Percentiles rank a stretch among this genome's conserved stretches.
Conservation (phyloP, 2,329 filamentous ascomycete species). For the Fusarium decemcellulare region DNA sequence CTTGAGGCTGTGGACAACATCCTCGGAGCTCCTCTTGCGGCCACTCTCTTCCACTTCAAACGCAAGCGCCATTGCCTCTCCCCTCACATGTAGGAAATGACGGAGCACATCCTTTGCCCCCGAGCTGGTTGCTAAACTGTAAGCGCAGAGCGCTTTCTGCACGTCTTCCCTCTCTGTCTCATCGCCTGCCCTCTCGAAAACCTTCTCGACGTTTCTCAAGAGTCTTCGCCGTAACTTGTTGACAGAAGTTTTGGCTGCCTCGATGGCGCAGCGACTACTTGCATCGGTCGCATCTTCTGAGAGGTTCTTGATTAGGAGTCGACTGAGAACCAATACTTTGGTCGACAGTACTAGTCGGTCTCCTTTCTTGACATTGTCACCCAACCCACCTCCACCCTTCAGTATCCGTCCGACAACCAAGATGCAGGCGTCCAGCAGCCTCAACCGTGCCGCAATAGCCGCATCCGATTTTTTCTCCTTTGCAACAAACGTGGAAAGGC, state of each 20-base stretch:
- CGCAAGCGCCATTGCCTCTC: conserved; percentile 75
- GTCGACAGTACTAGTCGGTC: conserved; percentile 71
- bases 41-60: conserved; percentile 67
- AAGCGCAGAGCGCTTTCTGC: conserved; percentile 83
- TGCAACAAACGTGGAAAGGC: conserved; percentile 65
- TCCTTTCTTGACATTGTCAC: conserved; percentile 55
- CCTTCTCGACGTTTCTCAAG: conserved; percentile 76
- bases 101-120: conserved; percentile 83
- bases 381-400: conserved; percentile 54
- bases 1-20: conserved; percentile 75
- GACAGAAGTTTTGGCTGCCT: conserved; percentile 75
- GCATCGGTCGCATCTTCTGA: conserved; percentile 60
- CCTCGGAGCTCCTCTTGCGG: conserved; percentile 56
- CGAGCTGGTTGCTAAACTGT: conserved; percentile 85
- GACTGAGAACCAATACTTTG: conserved; percentile 82
- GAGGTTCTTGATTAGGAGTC: conserved; percentile 82
- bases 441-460: conserved; percentile 59
- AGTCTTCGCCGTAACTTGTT: conserved; percentile 74
- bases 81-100: conserved; percentile 82
- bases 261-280: conserved; percentile 60
- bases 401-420: conserved; percentile 65
- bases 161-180: conserved; percentile 65
- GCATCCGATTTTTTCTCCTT: conserved; percentile 46
- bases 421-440: conserved; percentile 66
- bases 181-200: conserved; percentile 75